phyloP scores from a whole-genome alignment of 257 asterid genomes.

The Solanum infundibuliforme region DNA sequence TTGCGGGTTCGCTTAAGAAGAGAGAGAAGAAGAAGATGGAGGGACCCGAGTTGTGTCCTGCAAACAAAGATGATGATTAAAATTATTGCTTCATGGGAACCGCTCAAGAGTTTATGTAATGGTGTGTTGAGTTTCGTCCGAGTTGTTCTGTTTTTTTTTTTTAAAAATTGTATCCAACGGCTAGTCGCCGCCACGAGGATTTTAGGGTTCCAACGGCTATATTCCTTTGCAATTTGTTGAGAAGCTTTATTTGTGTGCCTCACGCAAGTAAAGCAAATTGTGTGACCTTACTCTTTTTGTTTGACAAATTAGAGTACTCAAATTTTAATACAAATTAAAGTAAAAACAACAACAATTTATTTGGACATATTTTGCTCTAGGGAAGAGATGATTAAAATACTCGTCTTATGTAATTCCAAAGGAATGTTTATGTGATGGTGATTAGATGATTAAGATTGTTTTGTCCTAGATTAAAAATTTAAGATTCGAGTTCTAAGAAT shows the following conservation, averaged over 20 bases:
- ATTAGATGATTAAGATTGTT: background rate
- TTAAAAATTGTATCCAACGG: background rate
- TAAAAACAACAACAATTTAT: background rate
- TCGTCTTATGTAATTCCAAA: background rate
- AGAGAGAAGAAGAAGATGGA: background rate
- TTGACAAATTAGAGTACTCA: background rate
- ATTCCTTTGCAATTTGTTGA: background rate
- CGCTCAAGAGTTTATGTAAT: background rate
- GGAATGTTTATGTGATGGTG: background rate
- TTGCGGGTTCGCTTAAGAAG: background rate
- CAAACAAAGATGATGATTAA: background rate
- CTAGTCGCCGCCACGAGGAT: background rate
- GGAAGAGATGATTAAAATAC: background rate
- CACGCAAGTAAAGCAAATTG: background rate
- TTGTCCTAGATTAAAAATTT: too few relatives aligned
- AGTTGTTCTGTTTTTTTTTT: background rate
- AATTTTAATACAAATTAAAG: background rate
- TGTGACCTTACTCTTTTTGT: background rate
- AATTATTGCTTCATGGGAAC: background rate
- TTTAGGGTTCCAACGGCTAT: background rate
- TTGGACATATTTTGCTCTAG: background rate
- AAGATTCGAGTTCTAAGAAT: background rate
- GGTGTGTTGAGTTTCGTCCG: background rate
- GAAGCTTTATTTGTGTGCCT: background rate
- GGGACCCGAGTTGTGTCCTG: background rate